Evolutionary conservation across 768 basidiomycete species (phyloP).

Genomic region (Tricholomella constricta): DNA sequence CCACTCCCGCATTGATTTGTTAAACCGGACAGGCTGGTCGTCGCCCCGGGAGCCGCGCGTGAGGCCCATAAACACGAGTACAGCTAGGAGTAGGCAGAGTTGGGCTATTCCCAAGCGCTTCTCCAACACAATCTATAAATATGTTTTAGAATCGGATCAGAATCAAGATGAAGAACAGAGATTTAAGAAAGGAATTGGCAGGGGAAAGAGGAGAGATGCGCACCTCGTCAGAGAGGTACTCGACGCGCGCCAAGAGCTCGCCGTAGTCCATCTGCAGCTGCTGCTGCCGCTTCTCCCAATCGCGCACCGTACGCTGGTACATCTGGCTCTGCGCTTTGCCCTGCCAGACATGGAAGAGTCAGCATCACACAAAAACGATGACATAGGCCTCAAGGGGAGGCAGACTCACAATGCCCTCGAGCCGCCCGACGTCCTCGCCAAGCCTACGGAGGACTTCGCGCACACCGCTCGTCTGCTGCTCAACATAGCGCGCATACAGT

Average conservation of each 20-base stretch:
- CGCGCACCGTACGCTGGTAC: constrained; percentile 61
- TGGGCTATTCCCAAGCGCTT: constrained; percentile 90
- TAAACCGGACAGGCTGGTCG: constrained; percentile 25
- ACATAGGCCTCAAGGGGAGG: not conserved
- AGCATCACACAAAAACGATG: not conserved
- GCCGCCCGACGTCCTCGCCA: constrained; percentile 74
- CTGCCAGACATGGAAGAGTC: constrained; percentile 34
- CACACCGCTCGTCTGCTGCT: constrained; percentile 81
- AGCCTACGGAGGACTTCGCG: constrained; percentile 74
- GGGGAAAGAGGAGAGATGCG: constrained; percentile 5
- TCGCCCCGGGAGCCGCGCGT: constrained; percentile 70
- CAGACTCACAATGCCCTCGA: constrained; percentile 70
- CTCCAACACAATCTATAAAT: constrained; percentile 73
- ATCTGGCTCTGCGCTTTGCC: constrained; percentile 69
- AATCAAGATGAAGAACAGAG: too few relatives aligned
- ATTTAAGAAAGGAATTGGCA: not conserved
- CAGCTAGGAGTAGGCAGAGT: constrained; percentile 77
- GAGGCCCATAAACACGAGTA: constrained; percentile 84
- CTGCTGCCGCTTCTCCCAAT: constrained; percentile 69
- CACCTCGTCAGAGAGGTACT: constrained; percentile 83
- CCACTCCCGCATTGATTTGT: constrained; percentile 51
- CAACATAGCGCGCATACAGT: constrained; percentile 81
- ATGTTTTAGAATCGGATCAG: too few relatives aligned
- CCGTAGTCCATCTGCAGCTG: constrained; percentile 71
- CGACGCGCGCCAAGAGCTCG: constrained; percentile 68